A percentile compares a stretch with the other conserved stretches of the same genome.
Conservation (phyloP, 2,329 filamentous ascomycete genomes). For the Pseudogymnoascus sp. region DNA sequence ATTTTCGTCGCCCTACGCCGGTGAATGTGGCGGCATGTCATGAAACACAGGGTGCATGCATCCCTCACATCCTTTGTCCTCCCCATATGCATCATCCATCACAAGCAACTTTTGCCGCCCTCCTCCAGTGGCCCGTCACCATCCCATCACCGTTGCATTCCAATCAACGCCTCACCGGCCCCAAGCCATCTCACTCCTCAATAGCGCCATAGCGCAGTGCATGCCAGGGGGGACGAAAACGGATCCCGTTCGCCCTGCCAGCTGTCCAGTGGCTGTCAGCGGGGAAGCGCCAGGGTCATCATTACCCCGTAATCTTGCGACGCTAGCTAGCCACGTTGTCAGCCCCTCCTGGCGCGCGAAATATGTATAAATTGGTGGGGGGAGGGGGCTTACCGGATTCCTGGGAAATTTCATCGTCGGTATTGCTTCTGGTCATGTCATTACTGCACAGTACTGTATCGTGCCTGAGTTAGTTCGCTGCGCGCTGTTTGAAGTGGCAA, state of each 20-base stretch:
- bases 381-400: not conserved
- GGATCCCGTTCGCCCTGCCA: not conserved
- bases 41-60: not conserved
- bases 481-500: not conserved
- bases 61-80: not conserved
- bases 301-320: not conserved
- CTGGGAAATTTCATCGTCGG: not conserved
- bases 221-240: not conserved
- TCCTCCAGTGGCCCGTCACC: not conserved
- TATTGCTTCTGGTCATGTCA: not conserved
- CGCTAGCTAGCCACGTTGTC: not conserved
- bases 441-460: not conserved
- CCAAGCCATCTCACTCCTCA: not conserved
- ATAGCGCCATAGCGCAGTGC: not conserved
- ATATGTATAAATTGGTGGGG: not conserved
- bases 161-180: not conserved
- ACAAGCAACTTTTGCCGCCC: not conserved
- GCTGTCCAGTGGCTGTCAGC: not conserved
- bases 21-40: not conserved
- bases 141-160: not conserved
- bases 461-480: not conserved
- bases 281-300: not conserved
- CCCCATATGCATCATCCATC: not conserved
- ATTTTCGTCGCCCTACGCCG: not conserved
- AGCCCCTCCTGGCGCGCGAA: not conserved